Evolutionary conservation across 495 filamentous ascomycete species (phyloP).

Genomic region (Neurospora sp.): DNA sequence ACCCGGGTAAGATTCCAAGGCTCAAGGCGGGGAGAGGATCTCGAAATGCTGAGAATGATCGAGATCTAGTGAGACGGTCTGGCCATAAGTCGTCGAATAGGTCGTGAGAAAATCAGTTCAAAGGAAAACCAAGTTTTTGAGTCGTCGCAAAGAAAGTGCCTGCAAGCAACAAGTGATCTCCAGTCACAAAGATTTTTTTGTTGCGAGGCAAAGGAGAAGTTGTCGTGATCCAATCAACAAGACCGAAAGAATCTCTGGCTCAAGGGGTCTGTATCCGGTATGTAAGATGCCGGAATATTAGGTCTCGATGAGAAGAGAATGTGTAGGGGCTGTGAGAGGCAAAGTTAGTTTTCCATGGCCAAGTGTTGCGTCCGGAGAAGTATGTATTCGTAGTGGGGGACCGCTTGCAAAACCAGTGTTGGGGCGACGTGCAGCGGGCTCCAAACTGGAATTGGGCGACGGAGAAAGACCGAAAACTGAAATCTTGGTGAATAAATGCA

Average conservation of each 20-base stretch:
- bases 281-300: neutral
- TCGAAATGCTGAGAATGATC: constrained; percentile 13
- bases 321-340: neutral
- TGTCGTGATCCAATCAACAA: neutral
- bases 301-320: neutral
- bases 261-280: neutral
- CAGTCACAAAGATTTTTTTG: neutral
- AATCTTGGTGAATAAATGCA: neutral
- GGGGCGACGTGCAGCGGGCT: neutral
- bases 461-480: neutral
- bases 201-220: neutral
- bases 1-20: constrained; percentile 19
- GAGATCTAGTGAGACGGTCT: constrained; percentile 30
- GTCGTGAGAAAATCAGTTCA: neutral
- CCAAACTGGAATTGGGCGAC: neutral
- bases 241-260: neutral
- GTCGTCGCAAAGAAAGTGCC: neutral
- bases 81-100: constrained; percentile 29
- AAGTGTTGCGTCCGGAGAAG: neutral
- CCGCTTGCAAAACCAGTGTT: neutral
- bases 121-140: neutral
- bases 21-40: constrained; percentile 27
- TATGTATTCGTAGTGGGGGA: neutral
- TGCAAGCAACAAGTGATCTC: neutral
- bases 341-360: neutral